These are phyloP conservation scores for Eimeria tenella DNA, from an alignment of 169 alveolate species.

Conservation along the genomic window DNA sequence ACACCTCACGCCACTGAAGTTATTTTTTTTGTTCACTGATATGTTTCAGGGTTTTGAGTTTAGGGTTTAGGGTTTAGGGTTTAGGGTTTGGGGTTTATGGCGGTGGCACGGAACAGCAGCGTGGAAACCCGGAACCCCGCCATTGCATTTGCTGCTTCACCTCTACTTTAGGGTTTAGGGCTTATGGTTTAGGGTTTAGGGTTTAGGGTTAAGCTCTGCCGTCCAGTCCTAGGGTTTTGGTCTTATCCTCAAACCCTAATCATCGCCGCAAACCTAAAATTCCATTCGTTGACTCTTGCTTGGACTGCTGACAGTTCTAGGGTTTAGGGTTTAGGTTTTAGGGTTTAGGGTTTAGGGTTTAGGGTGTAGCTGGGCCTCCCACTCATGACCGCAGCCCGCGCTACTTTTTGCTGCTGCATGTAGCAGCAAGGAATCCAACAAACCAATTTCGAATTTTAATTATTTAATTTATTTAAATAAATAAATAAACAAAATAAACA, in stretches of 20 bases:
- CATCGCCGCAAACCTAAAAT: neutral
- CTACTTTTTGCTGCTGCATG: constrained; percentile 16
- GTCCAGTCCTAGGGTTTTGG: neutral
- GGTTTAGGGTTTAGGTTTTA: neutral
- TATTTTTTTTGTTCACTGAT: no score
- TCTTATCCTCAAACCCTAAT: neutral
- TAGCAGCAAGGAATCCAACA: neutral
- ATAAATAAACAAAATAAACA: no score
- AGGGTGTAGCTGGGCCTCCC: neutral
- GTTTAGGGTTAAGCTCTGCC: neutral
- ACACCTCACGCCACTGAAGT: no score
- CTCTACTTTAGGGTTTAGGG: neutral
- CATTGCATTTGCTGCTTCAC: neutral
- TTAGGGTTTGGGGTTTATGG: no score
- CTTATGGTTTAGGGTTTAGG: neutral
- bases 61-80: no score
- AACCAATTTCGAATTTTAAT: no score
- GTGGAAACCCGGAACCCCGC: neutral
- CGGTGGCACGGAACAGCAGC: no score
- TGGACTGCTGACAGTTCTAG: neutral
- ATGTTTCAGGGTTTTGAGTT: no score
- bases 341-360: no score
- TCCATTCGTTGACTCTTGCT: neutral
- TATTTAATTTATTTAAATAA: no score
- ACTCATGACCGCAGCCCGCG: neutral